Percentiles rank a stretch among this genome's conserved stretches.
Evolutionary conservation across 495 filamentous ascomycete genomes (phyloP).

Genomic region (Xylaria grammica): DNA sequence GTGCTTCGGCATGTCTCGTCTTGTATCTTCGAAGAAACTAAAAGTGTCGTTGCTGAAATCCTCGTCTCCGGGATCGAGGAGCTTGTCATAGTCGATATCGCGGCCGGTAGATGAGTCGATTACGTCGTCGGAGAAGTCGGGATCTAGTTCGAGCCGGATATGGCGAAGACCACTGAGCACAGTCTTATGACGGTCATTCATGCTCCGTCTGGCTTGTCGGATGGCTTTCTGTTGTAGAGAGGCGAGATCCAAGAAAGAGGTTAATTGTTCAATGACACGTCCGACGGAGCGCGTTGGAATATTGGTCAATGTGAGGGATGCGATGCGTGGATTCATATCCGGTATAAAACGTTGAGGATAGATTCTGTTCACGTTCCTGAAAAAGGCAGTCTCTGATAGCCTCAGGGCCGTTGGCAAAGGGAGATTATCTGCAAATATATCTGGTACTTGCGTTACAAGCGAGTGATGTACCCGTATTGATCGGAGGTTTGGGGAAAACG

Average conservation of each 20-base stretch:
- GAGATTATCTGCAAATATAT: conserved; percentile 32
- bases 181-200: conserved; percentile 27
- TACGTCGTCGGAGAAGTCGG: conserved; percentile 36
- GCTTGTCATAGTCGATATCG: conserved; percentile 33
- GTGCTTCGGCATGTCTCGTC: conserved; percentile 18
- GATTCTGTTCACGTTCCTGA: conserved; percentile 38
- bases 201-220: conserved; percentile 17
- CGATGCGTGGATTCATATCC: conserved; percentile 53
- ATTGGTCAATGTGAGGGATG: conserved; percentile 44
- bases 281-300: conserved; percentile 50
- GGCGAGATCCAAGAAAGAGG: conserved; percentile 43
- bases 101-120: conserved; percentile 24
- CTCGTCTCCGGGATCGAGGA: conserved; percentile 34
- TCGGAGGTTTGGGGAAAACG: conserved; percentile 50
- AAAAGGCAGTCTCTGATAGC: conserved; percentile 45
- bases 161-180: conserved; percentile 46
- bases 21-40: conserved; percentile 16
- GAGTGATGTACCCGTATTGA: conserved; percentile 54
- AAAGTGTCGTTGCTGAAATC: conserved; percentile 33
- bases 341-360: conserved; percentile 50
- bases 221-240: conserved; percentile 47
- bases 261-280: conserved; percentile 42
- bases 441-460: conserved; percentile 49
- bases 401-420: conserved; percentile 32
- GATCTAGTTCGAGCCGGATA: conserved; percentile 50